Evolutionary conservation across 345 rosid species (phyloP).

Genomic region (Sisymbrium irio): DNA sequence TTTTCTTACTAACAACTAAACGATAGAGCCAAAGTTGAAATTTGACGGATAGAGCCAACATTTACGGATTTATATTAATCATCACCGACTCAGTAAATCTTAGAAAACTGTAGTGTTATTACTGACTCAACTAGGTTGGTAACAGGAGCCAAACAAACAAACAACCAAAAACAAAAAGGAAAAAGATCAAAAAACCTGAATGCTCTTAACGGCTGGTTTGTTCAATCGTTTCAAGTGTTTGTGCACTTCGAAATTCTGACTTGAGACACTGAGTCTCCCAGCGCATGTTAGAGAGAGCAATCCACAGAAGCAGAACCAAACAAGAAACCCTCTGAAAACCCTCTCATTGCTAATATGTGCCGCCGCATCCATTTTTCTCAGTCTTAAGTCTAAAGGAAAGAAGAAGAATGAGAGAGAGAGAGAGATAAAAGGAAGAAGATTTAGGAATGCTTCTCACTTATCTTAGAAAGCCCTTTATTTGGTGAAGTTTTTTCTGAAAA

Average conservation of each 20-base stretch:
- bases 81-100: background rate
- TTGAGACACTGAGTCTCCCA: constrained; percentile 57
- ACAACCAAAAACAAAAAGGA: background rate
- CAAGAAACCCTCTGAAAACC: constrained; percentile 28
- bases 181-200: constrained; percentile 42
- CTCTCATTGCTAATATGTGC: constrained; percentile 41
- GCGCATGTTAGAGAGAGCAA: constrained; percentile 47
- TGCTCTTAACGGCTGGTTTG: constrained; percentile 71
- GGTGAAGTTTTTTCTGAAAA: constrained; percentile 13
- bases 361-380: constrained; percentile 30
- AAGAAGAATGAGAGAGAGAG: constrained; percentile 11
- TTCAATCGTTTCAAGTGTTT: constrained; percentile 88
- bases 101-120: background rate
- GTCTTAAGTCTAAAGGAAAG: background rate
- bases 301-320: constrained; percentile 47
- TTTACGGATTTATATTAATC: background rate
- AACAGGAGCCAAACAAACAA: constrained; percentile 26
- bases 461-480: constrained; percentile 17
- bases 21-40: background rate
- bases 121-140: background rate
- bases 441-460: constrained; percentile 12
- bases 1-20: constrained; percentile 16
- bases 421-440: constrained; percentile 1
- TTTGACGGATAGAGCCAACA: background rate
- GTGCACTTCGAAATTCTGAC: constrained; percentile 67